Conservation (phyloP, 2,329 filamentous ascomycete species). For the Magnaporthiopsis poae region DNA sequence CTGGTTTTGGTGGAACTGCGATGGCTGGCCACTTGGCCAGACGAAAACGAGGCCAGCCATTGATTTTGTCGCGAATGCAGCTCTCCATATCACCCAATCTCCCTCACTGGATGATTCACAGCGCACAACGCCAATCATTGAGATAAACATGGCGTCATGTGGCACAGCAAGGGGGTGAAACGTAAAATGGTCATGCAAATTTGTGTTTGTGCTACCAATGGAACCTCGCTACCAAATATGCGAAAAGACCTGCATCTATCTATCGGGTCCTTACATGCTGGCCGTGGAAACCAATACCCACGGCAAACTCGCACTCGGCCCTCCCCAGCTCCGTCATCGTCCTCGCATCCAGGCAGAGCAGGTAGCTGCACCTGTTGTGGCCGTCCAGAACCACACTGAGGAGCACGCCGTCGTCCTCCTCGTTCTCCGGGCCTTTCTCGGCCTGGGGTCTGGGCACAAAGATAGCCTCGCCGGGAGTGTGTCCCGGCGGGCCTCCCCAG, state of each 20-base stretch:
- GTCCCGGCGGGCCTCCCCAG: slow-evolving; percentile 47
- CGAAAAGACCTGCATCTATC: too few relatives aligned
- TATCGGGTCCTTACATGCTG: slow-evolving; percentile 25
- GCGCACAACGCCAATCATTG: neutral
- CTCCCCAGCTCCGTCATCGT: slow-evolving; percentile 54
- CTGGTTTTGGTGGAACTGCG: neutral
- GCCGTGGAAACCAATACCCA: slow-evolving; percentile 58
- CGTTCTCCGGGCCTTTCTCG: slow-evolving; percentile 16
- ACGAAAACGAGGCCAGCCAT: neutral
- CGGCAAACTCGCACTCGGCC: slow-evolving; percentile 50
- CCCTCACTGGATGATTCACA: too few relatives aligned
- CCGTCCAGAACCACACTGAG: slow-evolving; percentile 57
- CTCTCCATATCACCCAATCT: too few relatives aligned
- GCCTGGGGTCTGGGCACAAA: slow-evolving; percentile 46
- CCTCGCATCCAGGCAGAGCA: slow-evolving; percentile 54
- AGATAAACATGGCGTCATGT: neutral
- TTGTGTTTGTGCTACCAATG: neutral
- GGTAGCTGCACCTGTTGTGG: slow-evolving; percentile 46
- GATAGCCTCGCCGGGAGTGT: slow-evolving; percentile 61
- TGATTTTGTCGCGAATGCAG: neutral
- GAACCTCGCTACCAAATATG: too few relatives aligned
- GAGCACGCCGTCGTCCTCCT: slow-evolving; percentile 54
- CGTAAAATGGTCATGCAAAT: neutral
- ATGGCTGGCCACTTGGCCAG: neutral
- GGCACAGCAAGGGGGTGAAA: neutral